Percentiles rank a stretch among this genome's conserved stretches.
Evolutionary conservation across 1,139 yeast species (phyloP).

Genomic region (Candida pseudoviswanathii): DNA sequence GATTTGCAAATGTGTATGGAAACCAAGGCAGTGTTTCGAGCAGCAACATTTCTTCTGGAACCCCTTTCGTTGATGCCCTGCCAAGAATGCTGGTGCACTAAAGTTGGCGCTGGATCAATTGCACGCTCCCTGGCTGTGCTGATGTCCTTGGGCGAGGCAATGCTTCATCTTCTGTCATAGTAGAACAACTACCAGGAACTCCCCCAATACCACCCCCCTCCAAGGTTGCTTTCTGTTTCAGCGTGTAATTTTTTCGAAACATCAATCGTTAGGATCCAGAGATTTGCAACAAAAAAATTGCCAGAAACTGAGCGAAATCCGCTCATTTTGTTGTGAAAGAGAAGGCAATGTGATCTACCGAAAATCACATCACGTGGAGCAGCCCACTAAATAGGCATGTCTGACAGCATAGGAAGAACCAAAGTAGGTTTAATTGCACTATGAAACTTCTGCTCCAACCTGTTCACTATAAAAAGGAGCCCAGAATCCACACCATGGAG

Average conservation of each 20-base stretch:
- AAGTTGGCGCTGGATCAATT: too few relatives aligned
- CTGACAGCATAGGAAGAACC: background rate
- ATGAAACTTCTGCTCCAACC: background rate
- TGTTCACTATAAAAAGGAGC: background rate
- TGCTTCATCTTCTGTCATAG: too few relatives aligned
- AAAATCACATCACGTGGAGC: background rate
- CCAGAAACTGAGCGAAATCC: background rate
- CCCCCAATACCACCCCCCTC: background rate
- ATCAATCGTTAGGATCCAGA: background rate
- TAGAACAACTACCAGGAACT: too few relatives aligned
- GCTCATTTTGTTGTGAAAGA: background rate
- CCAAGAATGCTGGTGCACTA: background rate
- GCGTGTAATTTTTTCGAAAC: background rate
- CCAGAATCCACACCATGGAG: background rate
- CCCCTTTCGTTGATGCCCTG: background rate
- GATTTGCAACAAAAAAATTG: constrained; percentile 2
- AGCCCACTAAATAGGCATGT: background rate
- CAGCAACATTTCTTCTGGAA: too few relatives aligned
- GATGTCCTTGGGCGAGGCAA: too few relatives aligned
- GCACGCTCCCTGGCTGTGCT: too few relatives aligned
- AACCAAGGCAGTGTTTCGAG: too few relatives aligned
- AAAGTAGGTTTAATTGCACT: background rate
- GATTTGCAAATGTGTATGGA: background rate
- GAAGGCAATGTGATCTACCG: background rate
- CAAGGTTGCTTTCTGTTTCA: background rate